phyloP scores from a whole-genome alignment of 208 protist genomes.

The Crithidia mellificae region DNA sequence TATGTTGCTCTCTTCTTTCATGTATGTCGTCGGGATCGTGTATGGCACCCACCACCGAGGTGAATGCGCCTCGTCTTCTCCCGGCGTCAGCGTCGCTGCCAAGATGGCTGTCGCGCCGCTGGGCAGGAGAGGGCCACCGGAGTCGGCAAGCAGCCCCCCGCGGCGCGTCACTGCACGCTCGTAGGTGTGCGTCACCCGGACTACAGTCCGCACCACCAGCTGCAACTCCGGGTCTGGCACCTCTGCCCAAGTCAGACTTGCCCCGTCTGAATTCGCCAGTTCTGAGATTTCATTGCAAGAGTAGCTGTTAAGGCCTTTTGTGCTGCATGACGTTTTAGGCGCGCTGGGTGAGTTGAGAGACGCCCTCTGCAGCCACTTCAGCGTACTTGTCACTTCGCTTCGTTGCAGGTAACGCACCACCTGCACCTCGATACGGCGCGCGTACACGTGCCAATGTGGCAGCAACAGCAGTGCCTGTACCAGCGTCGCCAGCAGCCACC shows the following conservation, averaged over 20 bases:
- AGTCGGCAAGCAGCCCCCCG: not conserved
- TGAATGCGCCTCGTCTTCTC: not conserved
- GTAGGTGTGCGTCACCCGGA: conserved; percentile 2
- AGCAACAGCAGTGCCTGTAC: not conserved
- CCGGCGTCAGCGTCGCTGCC: not conserved
- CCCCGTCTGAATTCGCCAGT: not conserved
- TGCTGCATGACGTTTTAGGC: too few species aligned
- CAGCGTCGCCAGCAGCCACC: conserved; percentile 11
- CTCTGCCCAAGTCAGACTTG: not conserved
- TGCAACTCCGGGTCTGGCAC: conserved; percentile 2
- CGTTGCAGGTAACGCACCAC: conserved; percentile 7
- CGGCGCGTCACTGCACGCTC: not conserved
- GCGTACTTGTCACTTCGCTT: not conserved
- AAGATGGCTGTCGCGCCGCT: not conserved
- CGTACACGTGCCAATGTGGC: not conserved
- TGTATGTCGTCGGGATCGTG: not conserved
- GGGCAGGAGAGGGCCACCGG: not conserved
- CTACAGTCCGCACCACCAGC: conserved; percentile 8
- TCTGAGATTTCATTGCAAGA: not conserved
- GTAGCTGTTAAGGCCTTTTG: too few species aligned
- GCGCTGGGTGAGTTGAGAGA: too few species aligned
- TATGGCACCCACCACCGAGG: conserved; percentile 17
- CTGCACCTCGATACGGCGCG: not conserved
- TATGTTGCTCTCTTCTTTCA: not conserved
- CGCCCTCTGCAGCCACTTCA: not conserved